These are phyloP conservation scores for Solanum hybrid DNA, from an alignment of 305 asterid genomes.

Conservation along the genomic window DNA sequence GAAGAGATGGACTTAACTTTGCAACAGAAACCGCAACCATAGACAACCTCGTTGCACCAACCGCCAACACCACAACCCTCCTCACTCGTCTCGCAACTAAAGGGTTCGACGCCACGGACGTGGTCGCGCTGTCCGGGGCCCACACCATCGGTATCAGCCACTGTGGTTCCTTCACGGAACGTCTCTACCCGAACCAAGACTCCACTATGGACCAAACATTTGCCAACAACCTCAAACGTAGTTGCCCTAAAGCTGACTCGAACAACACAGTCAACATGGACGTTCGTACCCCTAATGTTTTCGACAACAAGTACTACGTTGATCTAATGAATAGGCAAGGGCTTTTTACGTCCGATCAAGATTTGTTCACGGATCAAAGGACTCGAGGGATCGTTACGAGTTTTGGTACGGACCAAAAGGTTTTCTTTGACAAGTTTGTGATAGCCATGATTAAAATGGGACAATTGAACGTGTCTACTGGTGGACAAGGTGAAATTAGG, in stretches of 20 bases:
- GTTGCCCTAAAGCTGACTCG: conserved; percentile 22
- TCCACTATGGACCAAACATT: conserved; percentile 41
- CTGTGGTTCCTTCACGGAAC: conserved; percentile 50
- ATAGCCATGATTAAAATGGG: conserved; percentile 54
- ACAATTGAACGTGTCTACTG: conserved; percentile 51
- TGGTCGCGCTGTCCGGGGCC: conserved; percentile 62
- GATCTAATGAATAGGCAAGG: conserved; percentile 59
- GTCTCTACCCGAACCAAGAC: conserved; percentile 46
- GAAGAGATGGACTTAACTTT: conserved; percentile 53
- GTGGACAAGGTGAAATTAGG: conserved; percentile 50
- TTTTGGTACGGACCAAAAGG: conserved; percentile 35
- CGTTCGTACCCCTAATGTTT: conserved; percentile 15
- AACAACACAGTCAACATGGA: conserved; percentile 34
- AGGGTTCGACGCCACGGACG: conserved; percentile 53
- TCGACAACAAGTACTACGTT: conserved; percentile 54
- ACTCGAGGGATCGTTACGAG: conserved; percentile 39
- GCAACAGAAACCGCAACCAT: conserved; percentile 14
- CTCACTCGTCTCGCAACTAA: conserved; percentile 33
- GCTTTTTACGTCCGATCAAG: conserved; percentile 67
- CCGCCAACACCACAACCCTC: conserved; percentile 42
- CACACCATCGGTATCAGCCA: conserved; percentile 68
- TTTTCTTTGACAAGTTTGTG: conserved; percentile 45
- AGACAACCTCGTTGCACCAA: conserved; percentile 53
- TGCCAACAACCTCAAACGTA: conserved; percentile 31
- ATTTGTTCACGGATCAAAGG: conserved; percentile 42